Percentiles rank a stretch among this genome's conserved stretches.
These are phyloP conservation scores for Candida coquimbonensis DNA, from an alignment of 805 yeast genomes.

Conservation along the genomic window DNA sequence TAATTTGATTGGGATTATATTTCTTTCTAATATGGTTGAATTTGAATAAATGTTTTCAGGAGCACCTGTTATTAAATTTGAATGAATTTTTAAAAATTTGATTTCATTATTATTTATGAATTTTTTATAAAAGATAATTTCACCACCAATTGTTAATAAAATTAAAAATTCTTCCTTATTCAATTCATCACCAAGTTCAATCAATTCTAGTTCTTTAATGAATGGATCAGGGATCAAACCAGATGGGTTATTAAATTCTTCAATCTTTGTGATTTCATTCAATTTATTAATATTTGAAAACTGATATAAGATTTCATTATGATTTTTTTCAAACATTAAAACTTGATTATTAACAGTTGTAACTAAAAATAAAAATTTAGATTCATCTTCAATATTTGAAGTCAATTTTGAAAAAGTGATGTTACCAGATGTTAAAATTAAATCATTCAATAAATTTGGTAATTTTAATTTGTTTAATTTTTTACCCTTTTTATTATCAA, in stretches of 20 bases:
- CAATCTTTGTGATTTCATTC: constrained; percentile 32
- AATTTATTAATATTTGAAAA: constrained; percentile 30
- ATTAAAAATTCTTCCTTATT: constrained; percentile 57
- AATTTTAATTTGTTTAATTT: constrained; percentile 29
- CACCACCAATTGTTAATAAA: constrained; percentile 76
- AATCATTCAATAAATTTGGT: constrained; percentile 31
- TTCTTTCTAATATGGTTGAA: constrained; percentile 57
- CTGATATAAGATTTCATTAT: constrained; percentile 32
- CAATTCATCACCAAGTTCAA: constrained; percentile 54
- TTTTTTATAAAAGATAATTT: constrained; percentile 59
- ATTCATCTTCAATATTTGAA: constrained; percentile 9
- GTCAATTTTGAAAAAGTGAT: constrained; percentile 42
- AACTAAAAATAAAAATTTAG: constrained; percentile 44
- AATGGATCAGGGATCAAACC: constrained; percentile 60
- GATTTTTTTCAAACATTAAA: constrained; percentile 52
- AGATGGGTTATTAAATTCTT: constrained; percentile 25
- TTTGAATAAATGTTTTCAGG: constrained; percentile 70
- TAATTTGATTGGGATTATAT: constrained; percentile 49
- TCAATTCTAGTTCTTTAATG: constrained; percentile 59
- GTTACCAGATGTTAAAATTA: constrained; percentile 65
- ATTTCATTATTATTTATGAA: constrained; percentile 37
- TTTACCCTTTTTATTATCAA: constrained; percentile 27
- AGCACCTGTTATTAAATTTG: constrained; percentile 60
- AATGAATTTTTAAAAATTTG: constrained; percentile 36
- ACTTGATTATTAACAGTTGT: constrained; percentile 75